Conservation (phyloP, 345 rosid species). For the Eucalyptus pauciflora region DNA sequence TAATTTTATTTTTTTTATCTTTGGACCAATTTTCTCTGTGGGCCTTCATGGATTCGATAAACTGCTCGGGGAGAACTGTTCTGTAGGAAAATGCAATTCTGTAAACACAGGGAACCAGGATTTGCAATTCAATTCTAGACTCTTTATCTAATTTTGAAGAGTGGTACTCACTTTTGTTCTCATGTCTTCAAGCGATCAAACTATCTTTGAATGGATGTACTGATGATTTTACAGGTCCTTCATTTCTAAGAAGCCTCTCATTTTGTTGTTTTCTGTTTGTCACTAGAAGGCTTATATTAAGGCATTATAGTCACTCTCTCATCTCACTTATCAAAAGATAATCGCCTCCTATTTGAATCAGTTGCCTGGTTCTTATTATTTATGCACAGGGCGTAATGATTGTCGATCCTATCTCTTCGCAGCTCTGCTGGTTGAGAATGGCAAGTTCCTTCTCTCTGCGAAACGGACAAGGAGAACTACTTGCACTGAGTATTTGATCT, state of each 20-base stretch:
- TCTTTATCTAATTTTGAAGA: not conserved
- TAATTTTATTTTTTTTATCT: not conserved
- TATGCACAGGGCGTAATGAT: not conserved
- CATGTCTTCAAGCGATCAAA: not conserved
- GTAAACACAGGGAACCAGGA: not conserved
- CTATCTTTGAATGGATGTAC: not conserved
- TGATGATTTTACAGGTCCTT: not conserved
- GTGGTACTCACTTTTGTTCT: not conserved
- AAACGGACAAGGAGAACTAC: constrained; percentile 85
- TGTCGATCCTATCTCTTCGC: not conserved
- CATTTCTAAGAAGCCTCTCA: not conserved
- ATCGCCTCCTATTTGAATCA: not conserved
- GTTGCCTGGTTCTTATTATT: not conserved
- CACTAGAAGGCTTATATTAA: not conserved
- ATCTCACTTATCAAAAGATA: not conserved
- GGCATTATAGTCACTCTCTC: not conserved
- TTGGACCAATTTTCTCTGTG: not conserved
- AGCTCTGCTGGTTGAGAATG: constrained; percentile 83
- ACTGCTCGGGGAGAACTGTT: not conserved
- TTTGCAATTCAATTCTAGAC: not conserved
- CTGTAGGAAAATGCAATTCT: not conserved
- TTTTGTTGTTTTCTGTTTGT: not conserved
- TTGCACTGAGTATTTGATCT: constrained; percentile 85
- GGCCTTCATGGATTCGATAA: not conserved
- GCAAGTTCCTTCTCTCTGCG: constrained; percentile 91